Percentiles rank a stretch among this genome's conserved stretches.
Conservation (phyloP, 345 rosid species). For the Nasturtium officinale region DNA sequence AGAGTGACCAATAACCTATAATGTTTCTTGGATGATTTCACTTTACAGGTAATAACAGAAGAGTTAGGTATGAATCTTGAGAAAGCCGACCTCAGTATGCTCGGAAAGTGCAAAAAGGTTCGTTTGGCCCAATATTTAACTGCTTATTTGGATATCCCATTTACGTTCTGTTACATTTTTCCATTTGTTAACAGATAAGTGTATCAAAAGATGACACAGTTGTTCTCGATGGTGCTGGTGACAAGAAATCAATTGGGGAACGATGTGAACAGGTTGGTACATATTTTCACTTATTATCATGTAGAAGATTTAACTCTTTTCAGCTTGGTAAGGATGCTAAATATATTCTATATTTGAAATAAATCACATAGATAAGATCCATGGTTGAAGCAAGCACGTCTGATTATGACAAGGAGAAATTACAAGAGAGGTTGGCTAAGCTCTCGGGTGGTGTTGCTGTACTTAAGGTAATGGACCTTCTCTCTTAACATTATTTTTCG, state of each 20-base stretch:
- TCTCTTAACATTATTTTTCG: neutral
- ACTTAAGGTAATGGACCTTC: constrained; percentile 61
- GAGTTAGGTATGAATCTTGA: constrained; percentile 96
- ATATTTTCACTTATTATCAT: neutral
- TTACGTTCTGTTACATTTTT: neutral
- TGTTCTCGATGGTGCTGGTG: constrained; percentile 93
- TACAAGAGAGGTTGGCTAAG: constrained; percentile 93
- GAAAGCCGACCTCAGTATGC: constrained; percentile 78
- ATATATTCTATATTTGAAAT: neutral
- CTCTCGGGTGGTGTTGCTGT: constrained; percentile 99
- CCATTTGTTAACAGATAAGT: constrained; percentile 50
- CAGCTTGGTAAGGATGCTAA: constrained; percentile 4
- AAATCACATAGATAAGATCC: constrained; percentile 63
- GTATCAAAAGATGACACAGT: constrained; percentile 92
- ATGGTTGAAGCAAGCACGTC: constrained; percentile 77
- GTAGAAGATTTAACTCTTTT: neutral
- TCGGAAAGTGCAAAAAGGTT: constrained; percentile 95
- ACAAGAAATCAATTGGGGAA: constrained; percentile 83
- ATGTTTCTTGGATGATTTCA: neutral
- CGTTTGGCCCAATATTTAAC: neutral
- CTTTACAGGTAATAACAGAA: constrained; percentile 77
- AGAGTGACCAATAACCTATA: neutral
- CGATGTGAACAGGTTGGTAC: constrained; percentile 81
- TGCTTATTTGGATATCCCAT: neutral
- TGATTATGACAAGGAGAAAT: constrained; percentile 89